A percentile compares a stretch with the other conserved stretches of the same genome.
Conservation (phyloP, 495 filamentous ascomycete species). For the Neurospora sublineolata region DNA sequence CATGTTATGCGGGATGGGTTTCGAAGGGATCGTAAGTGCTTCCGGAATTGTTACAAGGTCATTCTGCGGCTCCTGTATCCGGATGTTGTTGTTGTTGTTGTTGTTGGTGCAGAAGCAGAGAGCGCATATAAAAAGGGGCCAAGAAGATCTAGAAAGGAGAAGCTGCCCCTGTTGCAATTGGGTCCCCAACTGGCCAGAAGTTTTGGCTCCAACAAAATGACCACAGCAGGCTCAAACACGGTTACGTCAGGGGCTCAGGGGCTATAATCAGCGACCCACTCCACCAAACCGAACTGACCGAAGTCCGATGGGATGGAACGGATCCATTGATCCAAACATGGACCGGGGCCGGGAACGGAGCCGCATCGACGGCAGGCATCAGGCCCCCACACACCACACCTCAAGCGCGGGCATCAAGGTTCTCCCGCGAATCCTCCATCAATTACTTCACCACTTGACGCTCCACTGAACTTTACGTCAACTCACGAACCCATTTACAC, state of each 20-base stretch:
- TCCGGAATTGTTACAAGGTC: not conserved
- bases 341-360: not conserved
- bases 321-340: not conserved
- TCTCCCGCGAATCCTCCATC: not conserved
- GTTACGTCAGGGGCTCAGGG: not conserved
- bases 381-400: not conserved
- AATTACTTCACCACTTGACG: not conserved
- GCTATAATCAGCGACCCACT: not conserved
- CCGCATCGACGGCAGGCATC: not conserved
- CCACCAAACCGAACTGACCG: not conserved
- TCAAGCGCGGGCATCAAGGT: not conserved
- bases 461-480: not conserved
- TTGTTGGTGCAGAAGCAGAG: not conserved
- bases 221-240: not conserved
- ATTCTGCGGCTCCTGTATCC: not conserved
- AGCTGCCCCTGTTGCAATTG: not conserved
- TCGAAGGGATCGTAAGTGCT: not conserved
- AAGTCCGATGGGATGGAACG: not conserved
- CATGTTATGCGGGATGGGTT: constrained; percentile 41
- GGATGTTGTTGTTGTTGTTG: not conserved
- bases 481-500: not conserved
- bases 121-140: not conserved
- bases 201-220: not conserved
- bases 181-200: not conserved
- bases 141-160: not conserved